Evolutionary conservation across 2,329 filamentous ascomycete genomes (phyloP).

Genomic region (Fusarium fracticaudum): DNA sequence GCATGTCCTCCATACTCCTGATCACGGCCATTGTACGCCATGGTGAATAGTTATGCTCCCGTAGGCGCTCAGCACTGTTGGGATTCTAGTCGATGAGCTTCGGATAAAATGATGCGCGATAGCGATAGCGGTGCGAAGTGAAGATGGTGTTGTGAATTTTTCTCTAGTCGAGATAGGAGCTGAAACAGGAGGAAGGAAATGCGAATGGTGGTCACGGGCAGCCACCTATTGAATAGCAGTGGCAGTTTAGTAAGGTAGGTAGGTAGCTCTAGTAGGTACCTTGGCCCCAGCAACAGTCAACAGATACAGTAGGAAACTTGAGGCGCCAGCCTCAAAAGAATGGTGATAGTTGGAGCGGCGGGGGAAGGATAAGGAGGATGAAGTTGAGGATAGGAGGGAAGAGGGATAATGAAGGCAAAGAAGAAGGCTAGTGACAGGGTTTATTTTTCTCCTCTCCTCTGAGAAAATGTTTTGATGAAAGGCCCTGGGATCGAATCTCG

Average conservation of each 20-base stretch:
- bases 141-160: constrained; percentile 34
- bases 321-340: constrained; percentile 48
- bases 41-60: constrained; percentile 43
- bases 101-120: constrained; percentile 22
- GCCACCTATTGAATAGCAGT: constrained; percentile 25
- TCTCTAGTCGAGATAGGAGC: constrained; percentile 30
- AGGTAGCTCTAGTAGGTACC: constrained; percentile 14
- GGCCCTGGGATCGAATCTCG: constrained; percentile 40
- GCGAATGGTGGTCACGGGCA: constrained; percentile 41
- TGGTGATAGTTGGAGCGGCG: constrained; percentile 41
- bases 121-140: constrained; percentile 20
- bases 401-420: constrained; percentile 39
- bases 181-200: constrained; percentile 44
- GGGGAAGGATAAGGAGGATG: constrained; percentile 35
- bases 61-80: constrained; percentile 33
- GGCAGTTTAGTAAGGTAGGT: not conserved
- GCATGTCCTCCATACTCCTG: constrained; percentile 69
- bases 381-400: constrained; percentile 37
- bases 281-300: constrained; percentile 38
- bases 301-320: constrained; percentile 33
- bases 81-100: constrained; percentile 26
- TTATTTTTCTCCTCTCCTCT: constrained; percentile 29
- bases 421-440: constrained; percentile 37
- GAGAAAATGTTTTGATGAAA: constrained; percentile 44
- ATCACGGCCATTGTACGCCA: constrained; percentile 71